Evolutionary conservation across 2,329 filamentous ascomycete genomes (phyloP).

Genomic region (Aureobasidium sp.): DNA sequence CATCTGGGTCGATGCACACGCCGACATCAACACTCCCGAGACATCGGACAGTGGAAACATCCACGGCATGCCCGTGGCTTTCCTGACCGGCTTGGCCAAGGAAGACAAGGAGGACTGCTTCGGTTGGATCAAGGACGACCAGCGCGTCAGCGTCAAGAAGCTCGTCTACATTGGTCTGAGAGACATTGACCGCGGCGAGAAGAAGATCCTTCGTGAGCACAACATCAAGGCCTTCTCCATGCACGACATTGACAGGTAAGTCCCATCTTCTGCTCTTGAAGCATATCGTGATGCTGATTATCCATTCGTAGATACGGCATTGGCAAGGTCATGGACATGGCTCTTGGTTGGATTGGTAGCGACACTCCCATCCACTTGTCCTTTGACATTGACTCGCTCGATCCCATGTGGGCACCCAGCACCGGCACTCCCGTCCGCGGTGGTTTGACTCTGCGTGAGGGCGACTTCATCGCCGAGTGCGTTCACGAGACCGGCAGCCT

Average conservation of each 20-base stretch:
- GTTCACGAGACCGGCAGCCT: constrained; percentile 48
- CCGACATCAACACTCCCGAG: constrained; percentile 96
- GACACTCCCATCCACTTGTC: constrained; percentile 96
- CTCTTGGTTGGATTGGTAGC: constrained; percentile 85
- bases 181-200: constrained; percentile 90
- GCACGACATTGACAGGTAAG: constrained; percentile 89
- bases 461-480: constrained; percentile 85
- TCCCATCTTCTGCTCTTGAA: constrained; percentile 15
- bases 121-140: constrained; percentile 74
- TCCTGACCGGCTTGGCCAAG: constrained; percentile 74
- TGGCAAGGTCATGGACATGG: constrained; percentile 94
- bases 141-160: constrained; percentile 65
- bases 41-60: constrained; percentile 84
- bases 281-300: background rate
- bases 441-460: constrained; percentile 85
- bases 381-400: constrained; percentile 93
- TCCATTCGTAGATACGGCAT: constrained; percentile 65
- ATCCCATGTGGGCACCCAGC: constrained; percentile 92
- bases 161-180: constrained; percentile 93
- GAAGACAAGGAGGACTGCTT: constrained; percentile 73
- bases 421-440: constrained; percentile 93
- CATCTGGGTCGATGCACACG: constrained; percentile 97
- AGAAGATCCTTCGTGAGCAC: constrained; percentile 78
- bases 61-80: constrained; percentile 95
- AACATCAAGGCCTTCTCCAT: constrained; percentile 95